Evolutionary conservation across 768 basidiomycete genomes (phyloP).

Genomic region (Mrakia frigida): DNA sequence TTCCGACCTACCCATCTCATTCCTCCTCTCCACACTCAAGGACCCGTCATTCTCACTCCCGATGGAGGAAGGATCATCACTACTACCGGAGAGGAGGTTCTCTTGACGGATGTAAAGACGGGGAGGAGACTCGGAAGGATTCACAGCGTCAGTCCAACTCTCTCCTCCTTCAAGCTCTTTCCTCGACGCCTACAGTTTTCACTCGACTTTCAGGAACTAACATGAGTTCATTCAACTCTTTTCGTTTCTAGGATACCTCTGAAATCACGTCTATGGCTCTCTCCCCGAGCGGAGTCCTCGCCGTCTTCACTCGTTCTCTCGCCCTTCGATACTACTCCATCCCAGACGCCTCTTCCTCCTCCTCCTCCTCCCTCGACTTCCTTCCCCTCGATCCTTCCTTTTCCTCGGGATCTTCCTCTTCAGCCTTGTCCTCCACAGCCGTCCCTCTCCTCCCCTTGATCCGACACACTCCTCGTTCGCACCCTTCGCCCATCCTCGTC

Average conservation of each 20-base stretch:
- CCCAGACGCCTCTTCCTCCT: slow-evolving; percentile 45
- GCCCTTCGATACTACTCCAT: slow-evolving; percentile 79
- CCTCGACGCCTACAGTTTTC: background rate
- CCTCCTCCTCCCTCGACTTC: slow-evolving; percentile 35
- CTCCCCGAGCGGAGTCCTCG: slow-evolving; percentile 59
- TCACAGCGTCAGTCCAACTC: slow-evolving; percentile 59
- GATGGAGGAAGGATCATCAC: slow-evolving; percentile 78
- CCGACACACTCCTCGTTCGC: slow-evolving; percentile 74
- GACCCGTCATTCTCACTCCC: slow-evolving; percentile 69
- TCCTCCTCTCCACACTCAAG: slow-evolving; percentile 77
- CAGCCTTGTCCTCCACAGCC: slow-evolving; percentile 49
- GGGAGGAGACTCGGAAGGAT: slow-evolving; percentile 76
- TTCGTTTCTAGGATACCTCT: slow-evolving; percentile 64
- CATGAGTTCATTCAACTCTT: background rate
- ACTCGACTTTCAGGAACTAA: background rate
- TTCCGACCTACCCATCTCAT: slow-evolving; percentile 33
- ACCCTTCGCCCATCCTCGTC: slow-evolving; percentile 90
- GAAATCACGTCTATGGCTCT: slow-evolving; percentile 77
- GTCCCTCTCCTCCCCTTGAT: slow-evolving; percentile 47
- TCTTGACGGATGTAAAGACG: slow-evolving; percentile 71
- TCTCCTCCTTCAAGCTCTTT: slow-evolving; percentile 19
- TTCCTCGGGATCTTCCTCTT: slow-evolving; percentile 29
- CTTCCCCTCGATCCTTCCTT: slow-evolving; percentile 40
- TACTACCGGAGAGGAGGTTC: slow-evolving; percentile 76
- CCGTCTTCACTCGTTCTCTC: slow-evolving; percentile 74